phyloP scores from a whole-genome alignment of 805 yeast species.

The Zygotorulaspora florentina region DNA sequence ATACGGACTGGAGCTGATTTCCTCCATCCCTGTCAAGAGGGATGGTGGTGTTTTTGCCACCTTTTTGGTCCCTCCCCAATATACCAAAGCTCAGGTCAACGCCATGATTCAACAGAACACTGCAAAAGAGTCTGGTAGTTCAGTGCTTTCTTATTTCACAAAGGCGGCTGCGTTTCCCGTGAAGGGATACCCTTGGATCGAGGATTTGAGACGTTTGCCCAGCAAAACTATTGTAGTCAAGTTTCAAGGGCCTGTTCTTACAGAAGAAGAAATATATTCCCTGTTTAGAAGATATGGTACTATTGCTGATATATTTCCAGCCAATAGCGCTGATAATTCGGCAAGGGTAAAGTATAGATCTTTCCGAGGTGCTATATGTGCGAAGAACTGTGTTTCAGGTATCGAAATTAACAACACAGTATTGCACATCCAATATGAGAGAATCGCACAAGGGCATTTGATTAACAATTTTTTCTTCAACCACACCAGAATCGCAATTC shows the following conservation, averaged over 20 bases:
- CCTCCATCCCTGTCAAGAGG: constrained; percentile 63
- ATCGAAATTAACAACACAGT: constrained; percentile 57
- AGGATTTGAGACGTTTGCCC: constrained; percentile 80
- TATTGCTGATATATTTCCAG: constrained; percentile 68
- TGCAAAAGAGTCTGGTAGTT: constrained; percentile 36
- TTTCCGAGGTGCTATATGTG: constrained; percentile 69
- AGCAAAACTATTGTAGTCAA: constrained; percentile 56
- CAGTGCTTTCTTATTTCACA: constrained; percentile 40
- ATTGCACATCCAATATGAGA: constrained; percentile 70
- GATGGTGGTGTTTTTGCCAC: constrained; percentile 96
- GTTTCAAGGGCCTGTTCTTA: constrained; percentile 75
- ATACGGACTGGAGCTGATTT: constrained; percentile 46
- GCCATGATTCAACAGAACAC: constrained; percentile 47
- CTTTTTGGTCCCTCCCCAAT: constrained; percentile 54
- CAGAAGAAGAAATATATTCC: constrained; percentile 72
- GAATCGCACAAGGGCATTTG: constrained; percentile 48
- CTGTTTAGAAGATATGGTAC: constrained; percentile 84
- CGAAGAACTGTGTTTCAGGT: constrained; percentile 89
- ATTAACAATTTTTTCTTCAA: constrained; percentile 55
- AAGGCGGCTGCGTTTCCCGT: constrained; percentile 64
- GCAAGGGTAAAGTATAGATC: constrained; percentile 55
- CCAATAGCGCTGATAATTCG: constrained; percentile 42
- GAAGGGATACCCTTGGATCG: constrained; percentile 94
- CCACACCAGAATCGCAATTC: constrained; percentile 82
- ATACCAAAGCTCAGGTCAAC: constrained; percentile 50